Evolutionary conservation across 2,329 filamentous ascomycete genomes (phyloP), one percentile per base, ranked within the genome.

Genomic region (Ophiosphaerella narmari): DNA sequence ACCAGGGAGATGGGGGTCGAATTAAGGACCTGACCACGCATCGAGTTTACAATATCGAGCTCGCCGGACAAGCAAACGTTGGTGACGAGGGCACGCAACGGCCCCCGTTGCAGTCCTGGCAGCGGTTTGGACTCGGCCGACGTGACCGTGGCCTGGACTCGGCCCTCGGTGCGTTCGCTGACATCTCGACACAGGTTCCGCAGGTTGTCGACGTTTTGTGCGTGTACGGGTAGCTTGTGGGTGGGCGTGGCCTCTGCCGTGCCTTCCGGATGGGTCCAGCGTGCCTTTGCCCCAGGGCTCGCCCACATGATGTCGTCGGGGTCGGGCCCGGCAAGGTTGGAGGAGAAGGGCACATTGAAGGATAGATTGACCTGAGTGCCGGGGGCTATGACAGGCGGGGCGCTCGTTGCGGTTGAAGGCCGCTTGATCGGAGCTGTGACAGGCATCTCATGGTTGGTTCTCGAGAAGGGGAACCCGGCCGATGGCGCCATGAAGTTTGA

Each of bases 301-400:
- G 93, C 91, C 77, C 97, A 93, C 54, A 97, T 84, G 66, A 99
- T 90, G 75, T 97, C 92, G 74, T 97, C 91, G 62, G 89, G 89
- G 68, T 97, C 91, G 57, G 94, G 94, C 31, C 94, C 94, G 56
- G 90, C 85, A 54, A 99, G 86, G 67, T 93, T 93, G 58, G 90
- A 96, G 63, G 91, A 87, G 77, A 97, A 97, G 54, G 94, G 94
- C 41, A 99, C 89, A 72, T 97, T 97, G 86, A 99, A 97, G 59
- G 91, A 93, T 73, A 96, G 88, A 75, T 95, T 91, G 75, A 97
- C 90, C 60, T 86, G 86, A 44, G 87, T 81, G 72, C 93, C 89
- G 69, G 87, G 82, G 56, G 87, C 80, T 59, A 88, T 86, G 50
- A 88, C 85, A 60, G 88, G 86, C 65, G 86, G 75, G 41, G 67